Percentiles rank a stretch among this genome's conserved stretches.
These are phyloP conservation scores for Chlamydomonas asymmetrica DNA, from an alignment of 139 green algal genomes.

Conservation along the genomic window DNA sequence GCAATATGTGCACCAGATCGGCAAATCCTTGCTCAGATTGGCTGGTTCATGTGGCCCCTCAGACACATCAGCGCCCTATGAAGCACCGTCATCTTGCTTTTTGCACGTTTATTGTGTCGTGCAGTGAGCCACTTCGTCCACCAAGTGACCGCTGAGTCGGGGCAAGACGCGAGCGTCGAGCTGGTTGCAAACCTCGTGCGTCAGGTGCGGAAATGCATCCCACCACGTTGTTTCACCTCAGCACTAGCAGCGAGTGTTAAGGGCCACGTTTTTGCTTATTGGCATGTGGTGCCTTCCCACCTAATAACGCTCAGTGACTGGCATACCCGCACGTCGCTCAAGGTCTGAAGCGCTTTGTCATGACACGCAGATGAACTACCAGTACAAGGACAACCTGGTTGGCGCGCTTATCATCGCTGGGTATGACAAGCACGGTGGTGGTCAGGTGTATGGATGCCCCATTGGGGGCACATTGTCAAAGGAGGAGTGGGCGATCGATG, in stretches of 20 bases:
- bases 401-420: conserved; percentile 95
- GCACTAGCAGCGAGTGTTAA: no score
- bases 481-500: conserved; percentile 87
- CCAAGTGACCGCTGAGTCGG: conserved; percentile 32
- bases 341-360: conserved; percentile 80
- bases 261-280: no score
- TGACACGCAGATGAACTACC: conserved; percentile 81
- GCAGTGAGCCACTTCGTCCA: conserved; percentile 41
- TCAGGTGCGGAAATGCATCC: conserved; percentile 49
- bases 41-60: no score
- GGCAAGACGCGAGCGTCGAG: conserved; percentile 63
- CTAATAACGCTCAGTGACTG: conserved; percentile 29
- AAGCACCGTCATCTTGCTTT: no score
- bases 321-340: conserved; percentile 67
- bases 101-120: no score
- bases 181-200: conserved; percentile 86
- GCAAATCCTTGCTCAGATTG: no score
- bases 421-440: conserved; percentile 81
- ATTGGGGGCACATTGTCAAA: conserved; percentile 83
- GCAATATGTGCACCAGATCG: conserved; percentile 1
- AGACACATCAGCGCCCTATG: no score
- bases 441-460: conserved; percentile 84
- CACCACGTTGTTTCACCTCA: no score
- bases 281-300: no score
- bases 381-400: conserved; percentile 88